Evolutionary conservation across 75 land plant species (phyloP), one percentile per base, ranked within the genome.

Genomic region (Pseudotsuga menziesii): DNA sequence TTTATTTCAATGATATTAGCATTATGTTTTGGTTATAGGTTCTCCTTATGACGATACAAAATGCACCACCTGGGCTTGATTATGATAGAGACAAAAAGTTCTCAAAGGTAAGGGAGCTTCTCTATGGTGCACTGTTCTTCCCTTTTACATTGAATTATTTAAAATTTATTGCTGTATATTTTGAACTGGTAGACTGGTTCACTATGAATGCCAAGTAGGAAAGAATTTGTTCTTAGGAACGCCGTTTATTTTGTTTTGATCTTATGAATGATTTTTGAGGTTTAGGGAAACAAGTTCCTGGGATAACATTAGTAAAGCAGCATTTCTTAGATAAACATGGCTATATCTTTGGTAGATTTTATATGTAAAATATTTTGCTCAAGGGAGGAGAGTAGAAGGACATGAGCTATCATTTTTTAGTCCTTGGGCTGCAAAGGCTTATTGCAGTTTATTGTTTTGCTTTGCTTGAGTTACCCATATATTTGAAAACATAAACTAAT

Each of bases 41-140:
- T 80, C 91, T 94, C 48, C 85, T 94, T 61, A 91, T 94, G 97
- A 94, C 97, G 44, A 86, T 94, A 35, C 97, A 94, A 73, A 92
- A 91, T 87, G 94, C 97, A 35, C 94, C 97, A 61, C 97, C 97
- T 73, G 97, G 97, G 44, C 91, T 94, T 81, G 94, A 91, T 77
- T 91, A 94, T 83, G 94, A 90, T 36, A 88, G 97, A 52, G 97
- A 94, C 77, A 94, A 85, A 74, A 83, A 78, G 71, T 94, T 94
- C 77, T 94, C 97, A 44, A 94, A 94, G 94, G 97, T 94, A 87
- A 75, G 56, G 44, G 13, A 80, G 15, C 36, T 76, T 77, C 44
- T 58, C 16, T 60, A 23, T 44, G 16, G 55, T 74, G 17, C n/a
- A 74, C 73, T 60, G 61, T 60, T 60, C 20, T 60, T 20, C 61